These are phyloP conservation scores for Trichoderma afroharzianum DNA, from an alignment of 2,329 filamentous ascomycete genomes.

Conservation along the genomic window DNA sequence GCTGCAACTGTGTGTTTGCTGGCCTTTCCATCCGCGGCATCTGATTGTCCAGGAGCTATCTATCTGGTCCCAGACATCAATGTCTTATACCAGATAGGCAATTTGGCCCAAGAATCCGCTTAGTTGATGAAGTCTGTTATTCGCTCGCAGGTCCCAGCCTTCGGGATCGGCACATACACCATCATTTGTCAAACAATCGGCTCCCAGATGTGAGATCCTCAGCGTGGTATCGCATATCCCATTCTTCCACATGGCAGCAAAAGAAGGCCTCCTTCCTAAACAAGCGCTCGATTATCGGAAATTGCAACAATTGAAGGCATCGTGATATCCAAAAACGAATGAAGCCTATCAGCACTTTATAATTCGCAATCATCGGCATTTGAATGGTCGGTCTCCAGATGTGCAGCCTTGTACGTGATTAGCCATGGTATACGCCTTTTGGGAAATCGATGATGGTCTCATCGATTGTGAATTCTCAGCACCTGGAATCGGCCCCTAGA, in stretches of 20 bases:
- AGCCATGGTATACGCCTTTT: background rate
- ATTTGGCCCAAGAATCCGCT: slow-evolving; percentile 8
- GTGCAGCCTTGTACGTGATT: background rate
- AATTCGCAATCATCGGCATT: background rate
- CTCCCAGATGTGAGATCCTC: background rate
- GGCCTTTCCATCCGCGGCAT: background rate
- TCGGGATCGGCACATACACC: slow-evolving; percentile 20
- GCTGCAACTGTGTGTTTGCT: background rate
- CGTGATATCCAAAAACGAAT: background rate
- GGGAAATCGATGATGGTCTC: background rate
- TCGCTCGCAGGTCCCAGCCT: background rate
- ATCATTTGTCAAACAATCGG: background rate
- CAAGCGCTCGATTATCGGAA: background rate
- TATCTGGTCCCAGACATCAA: slow-evolving; percentile 19
- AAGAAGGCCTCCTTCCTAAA: background rate
- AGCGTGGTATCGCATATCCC: slow-evolving; percentile 19
- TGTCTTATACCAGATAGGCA: slow-evolving; percentile 19
- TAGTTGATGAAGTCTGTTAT: background rate
- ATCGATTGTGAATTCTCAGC: background rate
- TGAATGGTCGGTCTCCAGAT: background rate
- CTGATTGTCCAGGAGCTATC: background rate
- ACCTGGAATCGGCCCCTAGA: background rate
- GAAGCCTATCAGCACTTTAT: background rate
- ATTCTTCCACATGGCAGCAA: slow-evolving; percentile 23
- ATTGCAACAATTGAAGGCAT: background rate